Evolutionary conservation across 805 yeast species (phyloP).

Genomic region (Candida pini): DNA sequence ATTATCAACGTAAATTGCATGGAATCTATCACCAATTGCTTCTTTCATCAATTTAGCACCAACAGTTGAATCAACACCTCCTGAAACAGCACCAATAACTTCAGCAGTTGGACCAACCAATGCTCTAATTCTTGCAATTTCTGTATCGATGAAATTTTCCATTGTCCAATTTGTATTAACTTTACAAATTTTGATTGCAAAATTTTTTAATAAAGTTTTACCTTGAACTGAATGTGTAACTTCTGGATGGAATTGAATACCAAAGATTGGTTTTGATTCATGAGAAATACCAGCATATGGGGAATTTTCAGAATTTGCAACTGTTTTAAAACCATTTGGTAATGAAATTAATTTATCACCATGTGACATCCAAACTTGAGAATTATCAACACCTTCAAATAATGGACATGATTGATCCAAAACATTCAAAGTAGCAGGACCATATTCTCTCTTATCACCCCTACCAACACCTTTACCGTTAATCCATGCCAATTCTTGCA

Average conservation of each 20-base stretch:
- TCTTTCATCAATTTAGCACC: conserved; percentile 97
- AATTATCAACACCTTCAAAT: conserved; percentile 86
- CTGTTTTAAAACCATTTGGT: conserved; percentile 82
- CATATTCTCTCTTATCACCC: conserved; percentile 97
- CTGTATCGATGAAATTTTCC: conserved; percentile 97
- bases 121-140: conserved; percentile 83
- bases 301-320: conserved; percentile 90
- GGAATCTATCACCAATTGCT: conserved; percentile 98
- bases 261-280: conserved; percentile 68
- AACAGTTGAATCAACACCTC: conserved; percentile 99
- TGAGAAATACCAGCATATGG: conserved; percentile 92
- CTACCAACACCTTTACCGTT: conserved; percentile 90
- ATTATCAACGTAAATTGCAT: conserved; percentile 95
- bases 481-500: conserved; percentile 99
- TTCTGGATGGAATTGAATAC: conserved; percentile 99
- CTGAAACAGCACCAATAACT: conserved; percentile 98
- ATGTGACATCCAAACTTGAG: conserved; percentile 99
- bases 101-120: conserved; percentile 97
- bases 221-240: conserved; percentile 95
- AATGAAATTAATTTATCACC: conserved; percentile 91
- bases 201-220: conserved; percentile 79
- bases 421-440: conserved; percentile 91
- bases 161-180: conserved; percentile 93
- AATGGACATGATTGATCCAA: conserved; percentile 61
- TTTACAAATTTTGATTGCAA: conserved; percentile 86